These are phyloP conservation scores for Ophiognomonia clavigignenti-juglandacearum DNA, from an alignment of 2,329 filamentous ascomycete species.

Conservation along the genomic window DNA sequence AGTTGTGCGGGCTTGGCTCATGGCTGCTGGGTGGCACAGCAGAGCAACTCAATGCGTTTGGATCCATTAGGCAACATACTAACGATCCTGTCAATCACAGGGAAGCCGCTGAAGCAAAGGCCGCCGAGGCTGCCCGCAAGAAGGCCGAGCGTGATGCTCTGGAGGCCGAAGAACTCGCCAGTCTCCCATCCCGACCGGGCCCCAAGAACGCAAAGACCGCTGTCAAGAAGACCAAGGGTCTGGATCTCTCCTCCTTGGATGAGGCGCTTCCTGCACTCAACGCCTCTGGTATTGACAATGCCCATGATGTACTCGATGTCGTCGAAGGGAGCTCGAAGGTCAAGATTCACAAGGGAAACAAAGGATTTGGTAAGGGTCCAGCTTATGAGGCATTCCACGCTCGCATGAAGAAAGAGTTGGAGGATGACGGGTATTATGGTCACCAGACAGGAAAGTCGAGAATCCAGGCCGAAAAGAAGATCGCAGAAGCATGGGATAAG, in stretches of 20 bases:
- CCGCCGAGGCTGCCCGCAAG: conserved; percentile 75
- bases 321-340: conserved; percentile 43
- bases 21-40: background rate
- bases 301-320: conserved; percentile 78
- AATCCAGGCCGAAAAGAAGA: background rate
- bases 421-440: conserved; percentile 36
- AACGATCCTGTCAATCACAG: conserved; percentile 38
- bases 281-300: conserved; percentile 88
- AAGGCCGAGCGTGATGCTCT: conserved; percentile 89
- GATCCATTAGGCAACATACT: background rate
- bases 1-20: background rate
- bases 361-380: conserved; percentile 45
- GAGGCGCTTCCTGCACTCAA: conserved; percentile 59
- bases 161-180: conserved; percentile 75
- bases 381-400: conserved; percentile 82
- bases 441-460: background rate
- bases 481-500: conserved; percentile 51
- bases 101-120: conserved; percentile 79
- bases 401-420: conserved; percentile 77
- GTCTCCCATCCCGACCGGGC: conserved; percentile 48
- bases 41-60: no score
- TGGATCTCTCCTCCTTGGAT: conserved; percentile 69
- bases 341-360: conserved; percentile 60
- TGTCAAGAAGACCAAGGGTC: conserved; percentile 62
- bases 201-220: conserved; percentile 67